A percentile compares a stretch with the other conserved stretches of the same genome.
phyloP scores from a whole-genome alignment of 345 rosid species.

The Euphorbia tirucalli region DNA sequence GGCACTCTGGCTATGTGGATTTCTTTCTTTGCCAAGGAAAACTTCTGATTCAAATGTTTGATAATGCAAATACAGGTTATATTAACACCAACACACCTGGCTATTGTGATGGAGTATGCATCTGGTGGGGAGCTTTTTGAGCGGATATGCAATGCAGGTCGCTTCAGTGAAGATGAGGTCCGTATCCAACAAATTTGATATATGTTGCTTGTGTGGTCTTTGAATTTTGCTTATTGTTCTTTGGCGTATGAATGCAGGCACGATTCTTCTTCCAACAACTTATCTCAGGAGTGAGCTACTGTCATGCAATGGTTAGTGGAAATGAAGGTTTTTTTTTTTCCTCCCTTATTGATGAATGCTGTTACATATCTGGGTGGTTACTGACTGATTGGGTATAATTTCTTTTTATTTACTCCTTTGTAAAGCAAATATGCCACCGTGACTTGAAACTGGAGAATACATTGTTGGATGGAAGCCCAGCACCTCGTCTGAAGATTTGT shows the following conservation, averaged over 20 bases:
- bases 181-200: neutral
- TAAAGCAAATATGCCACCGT: slow-evolving; percentile 96
- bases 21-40: slow-evolving; percentile 2
- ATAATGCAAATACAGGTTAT: slow-evolving; percentile 46
- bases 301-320: slow-evolving; percentile 79
- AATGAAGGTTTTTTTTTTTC: too few species aligned
- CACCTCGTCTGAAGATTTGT: slow-evolving; percentile 92
- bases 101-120: slow-evolving; percentile 95
- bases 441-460: slow-evolving; percentile 96
- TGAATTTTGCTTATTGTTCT: neutral
- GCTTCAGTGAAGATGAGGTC: slow-evolving; percentile 95
- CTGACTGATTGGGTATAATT: slow-evolving; percentile 8
- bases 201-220: neutral
- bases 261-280: slow-evolving; percentile 98
- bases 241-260: slow-evolving; percentile 49
- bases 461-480: slow-evolving; percentile 90
- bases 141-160: slow-evolving; percentile 79
- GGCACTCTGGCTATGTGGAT: neutral
- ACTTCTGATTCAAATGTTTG: slow-evolving; percentile 8
- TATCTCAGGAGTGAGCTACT: slow-evolving; percentile 89
- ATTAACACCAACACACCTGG: slow-evolving; percentile 91
- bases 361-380: neutral
- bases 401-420: slow-evolving; percentile 10
- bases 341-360: neutral
- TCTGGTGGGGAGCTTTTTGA: slow-evolving; percentile 94